A percentile compares a stretch with the other conserved stretches of the same genome.
phyloP scores from a whole-genome alignment of 306 rosid species.

The Dalbergia cochinchinensis region DNA sequence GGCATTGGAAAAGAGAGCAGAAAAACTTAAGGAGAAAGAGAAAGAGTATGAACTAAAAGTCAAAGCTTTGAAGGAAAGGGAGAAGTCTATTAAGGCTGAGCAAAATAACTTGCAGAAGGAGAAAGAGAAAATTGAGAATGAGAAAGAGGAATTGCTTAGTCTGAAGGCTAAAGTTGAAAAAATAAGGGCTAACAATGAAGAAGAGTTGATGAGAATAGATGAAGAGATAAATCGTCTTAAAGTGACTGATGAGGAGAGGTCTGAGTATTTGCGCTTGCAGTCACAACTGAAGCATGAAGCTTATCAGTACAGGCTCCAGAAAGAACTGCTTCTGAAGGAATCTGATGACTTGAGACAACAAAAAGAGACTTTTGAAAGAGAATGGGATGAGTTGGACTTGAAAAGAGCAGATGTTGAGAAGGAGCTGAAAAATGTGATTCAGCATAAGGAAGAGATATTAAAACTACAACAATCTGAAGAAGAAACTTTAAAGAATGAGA shows the following conservation, averaged over 20 bases:
- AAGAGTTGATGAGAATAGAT: slow-evolving; percentile 63
- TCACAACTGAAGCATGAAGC: slow-evolving; percentile 87
- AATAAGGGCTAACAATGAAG: slow-evolving; percentile 69
- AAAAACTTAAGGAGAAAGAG: slow-evolving; percentile 94
- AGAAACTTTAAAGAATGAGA: slow-evolving; percentile 80
- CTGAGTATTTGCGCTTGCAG: slow-evolving; percentile 75
- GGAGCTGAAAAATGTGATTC: slow-evolving; percentile 68
- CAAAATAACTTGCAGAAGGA: slow-evolving; percentile 73
- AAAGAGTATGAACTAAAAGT: slow-evolving; percentile 75
- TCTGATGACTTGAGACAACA: slow-evolving; percentile 90
- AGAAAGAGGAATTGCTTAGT: slow-evolving; percentile 71
- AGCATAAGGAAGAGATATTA: slow-evolving; percentile 75
- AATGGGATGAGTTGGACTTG: slow-evolving; percentile 95
- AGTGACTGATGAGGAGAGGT: slow-evolving; percentile 85
- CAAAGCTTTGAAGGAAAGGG: slow-evolving; percentile 81
- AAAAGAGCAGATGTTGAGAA: slow-evolving; percentile 82
- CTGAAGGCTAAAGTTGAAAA: slow-evolving; percentile 79
- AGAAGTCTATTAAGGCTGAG: slow-evolving; percentile 69
- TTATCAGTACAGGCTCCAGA: slow-evolving; percentile 81
- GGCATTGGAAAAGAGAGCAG: slow-evolving; percentile 83
- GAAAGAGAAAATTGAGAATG: slow-evolving; percentile 63
- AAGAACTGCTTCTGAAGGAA: slow-evolving; percentile 84
- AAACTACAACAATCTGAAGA: slow-evolving; percentile 73
- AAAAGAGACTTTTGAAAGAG: slow-evolving; percentile 91
- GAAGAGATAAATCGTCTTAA: slow-evolving; percentile 72